Evolutionary conservation across 306 rosid species (phyloP).

Genomic region (Prunus persica): DNA sequence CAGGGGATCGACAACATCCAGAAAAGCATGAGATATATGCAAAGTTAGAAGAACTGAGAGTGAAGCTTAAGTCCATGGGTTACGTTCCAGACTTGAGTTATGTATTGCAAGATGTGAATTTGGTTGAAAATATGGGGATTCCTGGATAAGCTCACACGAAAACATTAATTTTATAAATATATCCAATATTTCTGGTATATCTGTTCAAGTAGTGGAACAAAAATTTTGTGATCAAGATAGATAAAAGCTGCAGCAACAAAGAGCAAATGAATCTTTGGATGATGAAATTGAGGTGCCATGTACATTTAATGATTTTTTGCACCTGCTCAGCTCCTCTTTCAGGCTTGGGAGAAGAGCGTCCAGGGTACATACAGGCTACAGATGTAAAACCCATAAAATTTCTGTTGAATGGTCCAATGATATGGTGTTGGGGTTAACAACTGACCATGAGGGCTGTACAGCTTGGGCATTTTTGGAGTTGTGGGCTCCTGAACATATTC

Average conservation of each 20-base stretch:
- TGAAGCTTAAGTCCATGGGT: slow-evolving; percentile 26
- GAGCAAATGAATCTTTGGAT: neutral
- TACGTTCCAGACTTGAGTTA: slow-evolving; percentile 24
- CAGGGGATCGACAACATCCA: slow-evolving; percentile 62
- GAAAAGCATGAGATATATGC: slow-evolving; percentile 49
- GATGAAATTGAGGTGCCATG: neutral
- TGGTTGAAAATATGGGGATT: slow-evolving; percentile 4
- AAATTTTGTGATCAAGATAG: neutral
- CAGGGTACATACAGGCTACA: neutral
- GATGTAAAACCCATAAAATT: neutral
- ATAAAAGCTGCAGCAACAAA: neutral
- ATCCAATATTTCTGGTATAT: neutral
- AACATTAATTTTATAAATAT: neutral
- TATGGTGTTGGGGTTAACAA: neutral
- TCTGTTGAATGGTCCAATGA: neutral
- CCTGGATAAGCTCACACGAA: slow-evolving; percentile 1
- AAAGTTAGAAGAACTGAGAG: slow-evolving; percentile 43
- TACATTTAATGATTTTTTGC: neutral
- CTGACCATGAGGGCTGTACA: neutral
- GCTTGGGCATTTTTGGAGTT: neutral
- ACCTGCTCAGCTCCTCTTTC: neutral
- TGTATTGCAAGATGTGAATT: slow-evolving; percentile 13
- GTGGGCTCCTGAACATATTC: neutral
- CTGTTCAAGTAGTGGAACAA: neutral
- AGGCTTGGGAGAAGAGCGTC: neutral